Base-by-base conservation (phyloP, 257 asterid genomes). In the Gentiana straminea region DNA sequence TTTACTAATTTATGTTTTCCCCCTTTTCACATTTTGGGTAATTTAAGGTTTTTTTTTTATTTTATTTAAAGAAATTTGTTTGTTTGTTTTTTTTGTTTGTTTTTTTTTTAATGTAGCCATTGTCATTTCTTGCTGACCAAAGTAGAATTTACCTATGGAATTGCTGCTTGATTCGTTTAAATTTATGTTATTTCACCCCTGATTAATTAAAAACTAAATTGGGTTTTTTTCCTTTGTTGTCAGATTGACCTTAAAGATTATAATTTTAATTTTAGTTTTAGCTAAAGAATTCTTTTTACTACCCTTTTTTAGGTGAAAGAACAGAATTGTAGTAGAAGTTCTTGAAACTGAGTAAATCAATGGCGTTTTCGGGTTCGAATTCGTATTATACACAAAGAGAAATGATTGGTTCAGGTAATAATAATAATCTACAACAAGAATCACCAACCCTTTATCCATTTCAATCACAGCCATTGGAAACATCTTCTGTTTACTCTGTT, bases 381-480 rank as follows among this genome's bases (percentile, higher is more conserved):
- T 57, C 87, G 61, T 83, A 73, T 59, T 77, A 75, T 55, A 50
- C 63, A 55, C 83, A 81, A 59, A 63, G 73, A 51, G 81, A 73
- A 49, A 62, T 72, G 59, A 10, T 66, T 41, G 75, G 68, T 59
- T 43, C 78, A 64, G 67, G 64, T 3, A 61, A 62, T 67, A 69
- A 73, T 51, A 61, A 62, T 67, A 69, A 73, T 51, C 64, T 77
- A 62, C 84, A 74, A 57, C 84, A 77, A 58, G 75, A 70, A 58
- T 59, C 79, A 53, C 73, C 76, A 13, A 71, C 54, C 71, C 72
- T 86, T 64, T 71, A 79, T 58, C 77, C 75, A 52, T 77, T 79
- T 50, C 86, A 79, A 54, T 74, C 83, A 62, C 76, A 70, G 60
- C 80, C 77, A n/a, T 55, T 75, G 72, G 86, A 86, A 51, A 53